Percentiles rank a stretch among this genome's conserved stretches.
These are phyloP conservation scores for Saccharomyces hybrid DNA, from an alignment of 1,139 yeast genomes.

Conservation along the genomic window DNA sequence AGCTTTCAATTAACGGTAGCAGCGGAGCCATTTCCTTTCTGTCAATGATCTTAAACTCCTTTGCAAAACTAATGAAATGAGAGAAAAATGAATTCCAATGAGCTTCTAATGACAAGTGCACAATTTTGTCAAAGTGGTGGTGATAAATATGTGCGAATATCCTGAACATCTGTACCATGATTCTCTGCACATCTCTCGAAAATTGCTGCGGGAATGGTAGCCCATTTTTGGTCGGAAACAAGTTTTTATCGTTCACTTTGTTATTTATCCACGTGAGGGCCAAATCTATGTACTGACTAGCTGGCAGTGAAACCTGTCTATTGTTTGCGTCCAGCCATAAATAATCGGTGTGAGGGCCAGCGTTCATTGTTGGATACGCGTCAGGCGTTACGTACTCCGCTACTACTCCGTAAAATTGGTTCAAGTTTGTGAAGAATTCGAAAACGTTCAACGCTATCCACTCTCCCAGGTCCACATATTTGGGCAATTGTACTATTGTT, in stretches of 20 bases:
- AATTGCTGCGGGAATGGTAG: conserved; percentile 88
- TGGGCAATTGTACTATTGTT: conserved; percentile 90
- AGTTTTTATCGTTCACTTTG: conserved; percentile 78
- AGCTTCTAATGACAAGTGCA: conserved; percentile 86
- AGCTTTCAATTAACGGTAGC: conserved; percentile 61
- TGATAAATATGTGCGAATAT: conserved; percentile 95
- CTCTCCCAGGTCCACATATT: conserved; percentile 87
- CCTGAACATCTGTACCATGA: conserved; percentile 85
- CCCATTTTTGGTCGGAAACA: conserved; percentile 90
- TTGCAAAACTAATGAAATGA: conserved; percentile 82
- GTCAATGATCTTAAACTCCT: conserved; percentile 77
- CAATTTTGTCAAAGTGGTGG: conserved; percentile 86
- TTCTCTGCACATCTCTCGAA: conserved; percentile 73
- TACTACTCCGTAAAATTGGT: conserved; percentile 81
- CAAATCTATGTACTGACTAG: conserved; percentile 84
- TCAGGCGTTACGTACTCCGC: conserved; percentile 87
- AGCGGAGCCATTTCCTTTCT: conserved; percentile 73
- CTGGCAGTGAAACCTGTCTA: conserved; percentile 81
- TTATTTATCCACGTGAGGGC: conserved; percentile 86
- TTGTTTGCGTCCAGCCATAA: conserved; percentile 78
- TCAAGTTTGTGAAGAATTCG: conserved; percentile 78
- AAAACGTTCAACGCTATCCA: conserved; percentile 93
- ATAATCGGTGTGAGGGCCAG: conserved; percentile 87
- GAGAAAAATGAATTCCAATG: conserved; percentile 98
- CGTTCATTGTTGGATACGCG: conserved; percentile 87